phyloP scores from a whole-genome alignment of 2,329 filamentous ascomycete species.

The Cladorrhinum sp. region DNA sequence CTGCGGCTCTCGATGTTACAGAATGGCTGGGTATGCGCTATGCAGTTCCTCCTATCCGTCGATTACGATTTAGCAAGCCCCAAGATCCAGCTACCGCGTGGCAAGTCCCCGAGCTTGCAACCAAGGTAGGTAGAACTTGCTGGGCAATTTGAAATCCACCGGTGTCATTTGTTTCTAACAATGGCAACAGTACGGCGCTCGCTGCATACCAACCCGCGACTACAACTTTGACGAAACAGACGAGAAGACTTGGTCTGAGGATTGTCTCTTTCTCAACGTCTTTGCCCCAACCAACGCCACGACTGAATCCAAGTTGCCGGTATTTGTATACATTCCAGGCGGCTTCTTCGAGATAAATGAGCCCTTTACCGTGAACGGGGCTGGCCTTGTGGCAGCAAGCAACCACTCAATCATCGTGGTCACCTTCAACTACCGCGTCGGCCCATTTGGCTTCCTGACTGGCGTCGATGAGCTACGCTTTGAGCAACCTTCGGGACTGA shows the following conservation, averaged over 20 bases:
- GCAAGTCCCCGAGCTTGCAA: slow-evolving; percentile 51
- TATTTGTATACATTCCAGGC: slow-evolving; percentile 42
- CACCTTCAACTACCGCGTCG: slow-evolving; percentile 73
- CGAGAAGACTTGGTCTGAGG: slow-evolving; percentile 46
- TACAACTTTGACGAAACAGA: slow-evolving; percentile 27
- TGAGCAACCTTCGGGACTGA: slow-evolving; percentile 34
- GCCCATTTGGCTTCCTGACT: slow-evolving; percentile 69
- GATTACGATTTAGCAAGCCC: slow-evolving; percentile 65
- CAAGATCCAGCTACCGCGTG: slow-evolving; percentile 55
- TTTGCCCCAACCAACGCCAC: slow-evolving; percentile 57
- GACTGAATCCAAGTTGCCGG: slow-evolving; percentile 39
- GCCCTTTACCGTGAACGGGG: slow-evolving; percentile 53
- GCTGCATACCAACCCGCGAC: slow-evolving; percentile 33
- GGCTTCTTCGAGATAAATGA: slow-evolving; percentile 50
- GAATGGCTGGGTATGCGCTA: slow-evolving; percentile 75
- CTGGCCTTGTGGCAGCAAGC: slow-evolving; percentile 55
- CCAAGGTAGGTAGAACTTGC: slow-evolving; percentile 41
- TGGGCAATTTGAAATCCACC: slow-evolving; percentile 3
- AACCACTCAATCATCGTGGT: slow-evolving; percentile 64
- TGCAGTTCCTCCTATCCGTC: slow-evolving; percentile 65
- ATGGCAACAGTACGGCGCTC: slow-evolving; percentile 23
- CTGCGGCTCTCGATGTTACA: slow-evolving; percentile 55
- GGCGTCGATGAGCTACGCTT: slow-evolving; percentile 42
- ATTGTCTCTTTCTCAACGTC: slow-evolving; percentile 68
- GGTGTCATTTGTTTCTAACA: slow-evolving; percentile 16